These are phyloP conservation scores for Barbarea vulgaris DNA, from an alignment of 345 rosid genomes.

Conservation along the genomic window DNA sequence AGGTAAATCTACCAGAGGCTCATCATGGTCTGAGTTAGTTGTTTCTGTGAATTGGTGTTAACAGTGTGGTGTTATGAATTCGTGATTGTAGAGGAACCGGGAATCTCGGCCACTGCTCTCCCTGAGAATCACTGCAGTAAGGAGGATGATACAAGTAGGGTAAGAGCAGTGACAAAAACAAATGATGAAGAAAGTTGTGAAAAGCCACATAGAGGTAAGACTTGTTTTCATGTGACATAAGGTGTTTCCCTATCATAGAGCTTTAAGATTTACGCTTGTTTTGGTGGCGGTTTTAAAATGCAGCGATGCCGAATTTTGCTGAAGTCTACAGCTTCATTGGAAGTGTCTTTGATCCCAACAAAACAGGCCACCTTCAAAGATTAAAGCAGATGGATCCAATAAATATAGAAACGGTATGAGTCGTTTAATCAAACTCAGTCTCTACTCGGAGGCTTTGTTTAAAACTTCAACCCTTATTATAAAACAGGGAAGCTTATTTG, in stretches of 20 bases:
- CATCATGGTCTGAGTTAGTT: conserved; percentile 37
- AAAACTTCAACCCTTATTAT: conserved; percentile 10
- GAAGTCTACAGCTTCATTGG: conserved; percentile 93
- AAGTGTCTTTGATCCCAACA: conserved; percentile 79
- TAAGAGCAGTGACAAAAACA: conserved; percentile 40
- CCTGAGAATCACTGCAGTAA: conserved; percentile 39
- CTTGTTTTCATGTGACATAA: background rate
- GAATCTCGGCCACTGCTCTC: conserved; percentile 41
- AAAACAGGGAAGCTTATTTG: conserved; percentile 6
- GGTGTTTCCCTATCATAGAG: background rate
- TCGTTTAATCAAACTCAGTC: conserved; percentile 2
- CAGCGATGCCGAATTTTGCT: conserved; percentile 90
- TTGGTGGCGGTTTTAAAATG: conserved; percentile 36
- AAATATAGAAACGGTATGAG: conserved; percentile 73
- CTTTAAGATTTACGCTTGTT: conserved; percentile 8
- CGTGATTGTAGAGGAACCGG: conserved; percentile 30
- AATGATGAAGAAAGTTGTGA: conserved; percentile 50
- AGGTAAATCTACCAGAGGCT: conserved; percentile 41
- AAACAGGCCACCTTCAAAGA: conserved; percentile 65
- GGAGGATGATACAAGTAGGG: conserved; percentile 59
- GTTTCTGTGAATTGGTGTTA: conserved; percentile 3
- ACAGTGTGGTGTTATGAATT: background rate
- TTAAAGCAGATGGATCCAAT: conserved; percentile 91
- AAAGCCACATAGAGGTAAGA: conserved; percentile 58
- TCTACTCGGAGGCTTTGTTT: background rate